Base-by-base conservation (phyloP, 139 green algal genomes). In the Zygnema circumcarinatum region DNA sequence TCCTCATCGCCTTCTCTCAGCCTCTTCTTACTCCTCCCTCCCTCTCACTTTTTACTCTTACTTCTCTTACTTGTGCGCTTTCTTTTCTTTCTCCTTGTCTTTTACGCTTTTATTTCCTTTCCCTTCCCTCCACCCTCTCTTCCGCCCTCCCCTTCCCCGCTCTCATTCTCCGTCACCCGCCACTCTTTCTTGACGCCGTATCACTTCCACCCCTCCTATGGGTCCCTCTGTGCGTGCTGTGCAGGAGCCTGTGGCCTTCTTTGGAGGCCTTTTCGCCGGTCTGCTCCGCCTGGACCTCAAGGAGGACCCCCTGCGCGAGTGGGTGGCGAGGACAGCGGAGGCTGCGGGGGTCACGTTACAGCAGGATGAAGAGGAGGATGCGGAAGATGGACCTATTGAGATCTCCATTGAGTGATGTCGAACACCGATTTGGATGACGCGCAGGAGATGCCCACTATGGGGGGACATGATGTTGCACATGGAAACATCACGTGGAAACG, bases 241-340 rank as follows among this genome's bases (percentile, higher is more conserved):
- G 32, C 52, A 90, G 76, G 85, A 90, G n/a, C 85, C 85, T 21
- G 69, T 90, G 20, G 85, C 85, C 2, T 90, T 90, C 38, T 69
- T 90, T 25, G 85, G 85, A 29, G 85, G 85, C 22, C 22, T 90
- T 40, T 67, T 90, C 29, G 85, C 85, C 36, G 85, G 85, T 33
- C n/a, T 90, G 22, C 54, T 90, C 21, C 74, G 85, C 3, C 76
- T 90, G 76, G 85, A 90, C 35, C 36, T 90, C 31, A 87, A 78
- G 1, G 85, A 86, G 74, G 74, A 85, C 31, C 75, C 85, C 21
- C 56, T 86, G 33, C 53, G 21, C 35, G 7, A 16, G 16, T 62
- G 84, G 84, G 74, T 89, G 25, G 79, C 76, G 33, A 39, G 40
- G 25, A 89, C 84, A 20, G 38, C 84, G 7, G 84, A 89, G n/a